These are phyloP conservation scores for Tritrichomonas musculus DNA, from an alignment of 208 protist genomes.

Conservation along the genomic window DNA sequence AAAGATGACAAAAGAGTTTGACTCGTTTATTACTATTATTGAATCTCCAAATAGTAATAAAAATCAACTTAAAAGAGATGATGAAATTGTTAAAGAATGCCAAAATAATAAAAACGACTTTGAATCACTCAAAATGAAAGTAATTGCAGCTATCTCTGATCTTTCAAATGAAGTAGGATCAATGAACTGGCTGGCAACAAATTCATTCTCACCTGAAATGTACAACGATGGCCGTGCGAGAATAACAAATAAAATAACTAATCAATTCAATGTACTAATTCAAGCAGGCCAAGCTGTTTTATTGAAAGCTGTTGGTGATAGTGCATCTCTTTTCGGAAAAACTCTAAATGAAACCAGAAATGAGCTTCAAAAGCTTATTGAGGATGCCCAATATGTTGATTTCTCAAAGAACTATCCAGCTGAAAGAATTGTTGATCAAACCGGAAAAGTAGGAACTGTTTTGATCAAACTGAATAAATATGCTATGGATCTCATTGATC, in stretches of 20 bases:
- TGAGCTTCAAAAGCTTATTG: too few species aligned
- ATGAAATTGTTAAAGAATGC: too few species aligned
- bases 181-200: not conserved
- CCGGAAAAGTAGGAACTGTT: too few species aligned
- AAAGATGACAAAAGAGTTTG: constrained; percentile 23
- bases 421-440: not conserved
- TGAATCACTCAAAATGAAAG: not conserved
- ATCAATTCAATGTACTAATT: not conserved
- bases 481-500: not conserved
- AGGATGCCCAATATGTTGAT: not conserved
- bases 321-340: not conserved
- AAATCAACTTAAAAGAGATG: not conserved
- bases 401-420: not conserved
- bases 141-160: not conserved
- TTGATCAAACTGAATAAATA: not conserved
- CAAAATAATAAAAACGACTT: too few species aligned
- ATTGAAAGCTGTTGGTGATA: not conserved
- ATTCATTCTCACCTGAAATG: not conserved
- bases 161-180: not conserved
- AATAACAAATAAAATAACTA: not conserved
- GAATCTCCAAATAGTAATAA: not conserved
- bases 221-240: not conserved
- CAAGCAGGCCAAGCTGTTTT: not conserved
- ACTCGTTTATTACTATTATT: not conserved
- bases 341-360: not conserved